These are phyloP conservation scores for Plectosphaerella sp. DNA, from an alignment of 2,329 filamentous ascomycete species.

Conservation along the genomic window DNA sequence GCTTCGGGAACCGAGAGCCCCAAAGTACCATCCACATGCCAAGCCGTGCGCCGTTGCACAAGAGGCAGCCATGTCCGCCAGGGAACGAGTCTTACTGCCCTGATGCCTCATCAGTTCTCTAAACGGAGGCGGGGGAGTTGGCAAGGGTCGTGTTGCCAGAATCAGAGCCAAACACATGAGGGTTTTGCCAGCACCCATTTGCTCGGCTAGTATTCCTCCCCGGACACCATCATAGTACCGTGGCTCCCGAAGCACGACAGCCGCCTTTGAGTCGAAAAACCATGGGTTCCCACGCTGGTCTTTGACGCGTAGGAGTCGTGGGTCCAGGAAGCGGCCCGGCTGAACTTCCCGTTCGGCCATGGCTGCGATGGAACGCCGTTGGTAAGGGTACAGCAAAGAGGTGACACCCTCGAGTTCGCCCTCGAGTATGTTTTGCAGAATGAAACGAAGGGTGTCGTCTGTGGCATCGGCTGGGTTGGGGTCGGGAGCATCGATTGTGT, in stretches of 20 bases:
- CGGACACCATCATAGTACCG: conserved; percentile 67
- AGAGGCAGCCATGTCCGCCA: conserved; percentile 74
- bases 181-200: conserved; percentile 83
- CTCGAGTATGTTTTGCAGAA: conserved; percentile 52
- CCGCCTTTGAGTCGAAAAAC: conserved; percentile 66
- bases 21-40: conserved; percentile 66
- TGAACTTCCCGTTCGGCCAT: conserved; percentile 81
- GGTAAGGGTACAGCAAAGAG: conserved; percentile 71
- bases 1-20: conserved; percentile 34
- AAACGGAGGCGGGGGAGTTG: conserved; percentile 33
- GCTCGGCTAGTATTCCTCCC: conserved; percentile 76
- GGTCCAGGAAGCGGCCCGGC: conserved; percentile 64
- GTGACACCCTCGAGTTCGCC: conserved; percentile 52
- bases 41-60: conserved; percentile 61
- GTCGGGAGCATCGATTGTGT: conserved; percentile 63
- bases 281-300: conserved; percentile 61
- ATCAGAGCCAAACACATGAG: conserved; percentile 78
- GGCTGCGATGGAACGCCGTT: conserved; percentile 70
- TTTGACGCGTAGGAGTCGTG: conserved; percentile 56
- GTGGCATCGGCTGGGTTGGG: conserved; percentile 46
- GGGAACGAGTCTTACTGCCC: conserved; percentile 22
- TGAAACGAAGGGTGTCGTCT: conserved; percentile 45
- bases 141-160: conserved; percentile 67
- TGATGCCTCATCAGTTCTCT: neutral
- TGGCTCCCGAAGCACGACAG: conserved; percentile 59